A percentile compares a stretch with the other conserved stretches of the same genome.
phyloP scores from a whole-genome alignment of 2,329 filamentous ascomycete species.

The Colletotrichum echinochloae region DNA sequence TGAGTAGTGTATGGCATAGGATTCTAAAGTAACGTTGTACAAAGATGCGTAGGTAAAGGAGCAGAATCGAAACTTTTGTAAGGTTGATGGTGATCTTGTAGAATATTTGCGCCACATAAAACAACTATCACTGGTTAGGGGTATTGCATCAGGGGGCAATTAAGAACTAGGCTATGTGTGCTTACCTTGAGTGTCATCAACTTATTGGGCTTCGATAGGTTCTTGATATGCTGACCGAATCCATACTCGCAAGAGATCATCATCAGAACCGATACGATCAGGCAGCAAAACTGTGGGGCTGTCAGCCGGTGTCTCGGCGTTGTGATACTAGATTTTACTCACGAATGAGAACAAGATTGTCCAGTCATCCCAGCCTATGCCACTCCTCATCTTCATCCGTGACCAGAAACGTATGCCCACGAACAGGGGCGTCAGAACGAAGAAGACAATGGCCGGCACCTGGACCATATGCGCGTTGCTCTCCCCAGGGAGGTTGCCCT shows the following conservation, averaged over 20 bases:
- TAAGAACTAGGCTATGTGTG: not conserved
- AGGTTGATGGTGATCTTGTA: constrained; percentile 67
- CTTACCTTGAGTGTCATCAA: constrained; percentile 53
- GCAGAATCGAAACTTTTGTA: constrained; percentile 64
- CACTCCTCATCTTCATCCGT: constrained; percentile 51
- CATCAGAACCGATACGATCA: constrained; percentile 54
- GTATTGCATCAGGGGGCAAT: rapidly evolving
- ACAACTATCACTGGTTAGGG: constrained; percentile 52
- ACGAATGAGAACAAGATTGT: constrained; percentile 58
- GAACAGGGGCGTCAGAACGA: constrained; percentile 56
- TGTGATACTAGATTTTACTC: constrained; percentile 17
- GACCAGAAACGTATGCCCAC: constrained; percentile 55
- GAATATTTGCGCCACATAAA: constrained; percentile 64
- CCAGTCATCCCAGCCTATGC: constrained; percentile 57
- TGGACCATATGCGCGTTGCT: constrained; percentile 55
- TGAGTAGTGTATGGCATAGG: constrained; percentile 55
- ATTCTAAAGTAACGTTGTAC: constrained; percentile 59
- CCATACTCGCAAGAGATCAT: constrained; percentile 56
- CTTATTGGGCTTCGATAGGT: constrained; percentile 50
- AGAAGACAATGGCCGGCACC: constrained; percentile 57
- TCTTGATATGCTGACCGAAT: constrained; percentile 56
- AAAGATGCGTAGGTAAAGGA: constrained; percentile 67
- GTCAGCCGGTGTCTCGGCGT: not conserved
- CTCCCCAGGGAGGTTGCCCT: constrained; percentile 48
- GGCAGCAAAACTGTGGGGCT: constrained; percentile 49